Percentiles rank a stretch among this genome's conserved stretches.
Conservation (phyloP, 2,329 filamentous ascomycete species). For the Aaosphaeria pasadenensis region DNA sequence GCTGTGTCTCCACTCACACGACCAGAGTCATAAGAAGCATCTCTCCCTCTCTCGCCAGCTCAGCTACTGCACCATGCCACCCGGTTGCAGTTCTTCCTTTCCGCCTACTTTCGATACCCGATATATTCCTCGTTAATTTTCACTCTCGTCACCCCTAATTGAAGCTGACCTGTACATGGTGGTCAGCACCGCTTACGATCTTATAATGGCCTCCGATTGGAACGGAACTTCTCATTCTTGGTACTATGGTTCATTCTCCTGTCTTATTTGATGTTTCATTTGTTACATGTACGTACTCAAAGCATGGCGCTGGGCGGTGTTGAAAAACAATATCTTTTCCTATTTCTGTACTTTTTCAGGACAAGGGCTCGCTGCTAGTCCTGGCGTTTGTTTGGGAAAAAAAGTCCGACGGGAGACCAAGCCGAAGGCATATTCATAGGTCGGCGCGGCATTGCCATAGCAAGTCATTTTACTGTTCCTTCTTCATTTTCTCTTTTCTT, state of each 20-base stretch:
- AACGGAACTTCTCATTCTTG: neutral
- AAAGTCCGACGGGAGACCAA: too few relatives aligned
- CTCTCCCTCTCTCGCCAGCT: neutral
- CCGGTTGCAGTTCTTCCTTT: neutral
- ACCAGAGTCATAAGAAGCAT: neutral
- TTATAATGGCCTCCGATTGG: neutral
- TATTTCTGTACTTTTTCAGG: too few relatives aligned
- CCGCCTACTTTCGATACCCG: too few relatives aligned
- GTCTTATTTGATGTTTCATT: neutral
- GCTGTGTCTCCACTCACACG: constrained; percentile 10
- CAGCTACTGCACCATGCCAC: neutral
- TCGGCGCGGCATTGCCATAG: too few relatives aligned
- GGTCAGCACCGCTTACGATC: neutral
- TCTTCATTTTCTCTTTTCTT: too few relatives aligned
- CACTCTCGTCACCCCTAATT: neutral
- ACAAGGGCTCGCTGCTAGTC: too few relatives aligned
- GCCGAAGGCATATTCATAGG: too few relatives aligned
- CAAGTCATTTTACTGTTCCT: too few relatives aligned
- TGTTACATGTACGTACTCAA: neutral
- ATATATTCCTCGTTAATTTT: neutral
- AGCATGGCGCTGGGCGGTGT: neutral
- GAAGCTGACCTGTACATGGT: neutral
- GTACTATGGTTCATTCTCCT: neutral
- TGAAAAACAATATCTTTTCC: neutral
- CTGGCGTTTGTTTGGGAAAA: too few relatives aligned